Conservation (phyloP, 345 rosid species). For the Leavenworthia alabamica region DNA sequence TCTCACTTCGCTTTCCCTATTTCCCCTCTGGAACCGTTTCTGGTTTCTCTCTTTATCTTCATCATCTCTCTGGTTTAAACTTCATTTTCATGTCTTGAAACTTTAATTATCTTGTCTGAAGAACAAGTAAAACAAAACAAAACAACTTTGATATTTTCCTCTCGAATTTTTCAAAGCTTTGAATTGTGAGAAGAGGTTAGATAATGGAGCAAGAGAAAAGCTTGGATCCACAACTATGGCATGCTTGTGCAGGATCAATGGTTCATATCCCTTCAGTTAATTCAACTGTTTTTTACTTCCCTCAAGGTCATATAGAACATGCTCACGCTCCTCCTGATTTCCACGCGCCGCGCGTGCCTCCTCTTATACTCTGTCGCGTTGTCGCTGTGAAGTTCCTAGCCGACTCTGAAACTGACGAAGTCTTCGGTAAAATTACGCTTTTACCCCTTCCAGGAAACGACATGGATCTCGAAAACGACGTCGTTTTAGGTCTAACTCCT, state of each 20-base stretch:
- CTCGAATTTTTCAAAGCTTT: neutral
- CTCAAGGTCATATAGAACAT: constrained; percentile 91
- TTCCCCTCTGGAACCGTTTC: constrained; percentile 6
- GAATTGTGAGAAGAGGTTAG: neutral
- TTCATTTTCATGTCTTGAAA: constrained; percentile 4
- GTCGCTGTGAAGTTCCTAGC: constrained; percentile 68
- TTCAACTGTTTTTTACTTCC: constrained; percentile 70
- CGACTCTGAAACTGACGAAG: constrained; percentile 79
- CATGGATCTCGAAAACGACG: constrained; percentile 31
- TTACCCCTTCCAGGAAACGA: constrained; percentile 40
- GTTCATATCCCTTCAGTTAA: constrained; percentile 72
- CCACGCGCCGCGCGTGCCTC: constrained; percentile 44
- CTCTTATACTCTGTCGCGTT: constrained; percentile 58
- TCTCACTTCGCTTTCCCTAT: constrained; percentile 13
- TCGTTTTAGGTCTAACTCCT: constrained; percentile 14
- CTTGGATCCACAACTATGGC: constrained; percentile 95
- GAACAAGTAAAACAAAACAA: neutral
- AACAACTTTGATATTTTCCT: neutral
- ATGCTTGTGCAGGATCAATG: constrained; percentile 95
- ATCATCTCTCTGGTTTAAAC: neutral
- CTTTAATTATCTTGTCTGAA: neutral
- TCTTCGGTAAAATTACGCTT: constrained; percentile 58
- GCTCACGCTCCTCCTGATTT: constrained; percentile 54
- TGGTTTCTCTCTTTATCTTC: constrained; percentile 1
- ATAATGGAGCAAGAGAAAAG: constrained; percentile 43